Conservation (phyloP, 257 asterid genomes). For the Rubia yunnanensis region DNA sequence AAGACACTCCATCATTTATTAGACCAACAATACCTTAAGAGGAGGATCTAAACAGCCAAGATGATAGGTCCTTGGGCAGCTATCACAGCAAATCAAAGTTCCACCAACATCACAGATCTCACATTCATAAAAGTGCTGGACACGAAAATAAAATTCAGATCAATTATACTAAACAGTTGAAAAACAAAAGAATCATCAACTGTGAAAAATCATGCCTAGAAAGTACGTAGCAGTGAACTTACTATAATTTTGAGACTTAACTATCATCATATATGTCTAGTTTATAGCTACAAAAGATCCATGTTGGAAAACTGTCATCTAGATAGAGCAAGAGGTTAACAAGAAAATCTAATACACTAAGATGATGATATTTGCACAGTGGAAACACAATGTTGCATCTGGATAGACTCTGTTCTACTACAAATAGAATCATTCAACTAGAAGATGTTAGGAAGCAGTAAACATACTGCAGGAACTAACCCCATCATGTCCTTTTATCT, state of each 20-base stretch:
- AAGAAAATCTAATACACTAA: conserved; percentile 2
- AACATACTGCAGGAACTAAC: conserved; percentile 31
- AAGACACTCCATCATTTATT: not conserved
- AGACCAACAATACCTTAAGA: conserved; percentile 48
- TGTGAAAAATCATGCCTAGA: not conserved
- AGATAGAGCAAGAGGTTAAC: not conserved
- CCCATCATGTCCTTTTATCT: conserved; percentile 85
- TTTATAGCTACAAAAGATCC: not conserved
- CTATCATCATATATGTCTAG: not conserved
- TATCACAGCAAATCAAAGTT: conserved; percentile 70
- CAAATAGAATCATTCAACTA: not conserved
- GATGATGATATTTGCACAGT: conserved; percentile 7
- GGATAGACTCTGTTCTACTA: not conserved
- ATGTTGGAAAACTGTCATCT: not conserved
- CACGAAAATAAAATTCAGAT: conserved; percentile 16
- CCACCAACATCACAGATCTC: conserved; percentile 83
- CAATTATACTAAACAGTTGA: conserved; percentile 19
- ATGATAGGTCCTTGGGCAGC: conserved; percentile 76
- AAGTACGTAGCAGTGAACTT: conserved; percentile 10
- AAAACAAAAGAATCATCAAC: conserved; percentile 1
- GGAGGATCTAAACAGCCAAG: conserved; percentile 77
- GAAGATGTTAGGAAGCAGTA: conserved; percentile 3
- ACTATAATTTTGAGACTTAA: not conserved
- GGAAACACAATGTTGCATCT: not conserved
- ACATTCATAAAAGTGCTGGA: conserved; percentile 75